These are phyloP conservation scores for Iodosphaeria phyllophila DNA, from an alignment of 2,329 filamentous ascomycete species.

Conservation along the genomic window DNA sequence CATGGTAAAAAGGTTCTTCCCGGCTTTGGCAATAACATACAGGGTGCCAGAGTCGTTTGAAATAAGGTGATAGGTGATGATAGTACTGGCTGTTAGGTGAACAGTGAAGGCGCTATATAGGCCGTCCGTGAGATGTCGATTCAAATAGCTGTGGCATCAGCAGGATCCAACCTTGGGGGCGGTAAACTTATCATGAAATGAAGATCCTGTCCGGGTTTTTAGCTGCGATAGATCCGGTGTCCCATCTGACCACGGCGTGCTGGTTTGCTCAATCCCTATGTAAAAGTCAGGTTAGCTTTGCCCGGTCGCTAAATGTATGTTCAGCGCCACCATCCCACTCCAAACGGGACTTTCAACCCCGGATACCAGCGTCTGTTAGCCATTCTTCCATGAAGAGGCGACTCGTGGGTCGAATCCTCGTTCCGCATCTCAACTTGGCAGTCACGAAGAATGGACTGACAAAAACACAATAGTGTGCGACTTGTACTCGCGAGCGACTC, in stretches of 20 bases:
- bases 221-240: constrained; percentile 36
- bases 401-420: too few species aligned
- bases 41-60: constrained; percentile 17
- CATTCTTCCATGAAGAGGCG: too few species aligned
- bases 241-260: constrained; percentile 41
- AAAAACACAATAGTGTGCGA: too few species aligned
- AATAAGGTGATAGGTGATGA: constrained; percentile 31
- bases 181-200: constrained; percentile 33
- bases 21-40: constrained; percentile 27
- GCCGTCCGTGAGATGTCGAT: constrained; percentile 39
- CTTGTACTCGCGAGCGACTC: too few species aligned
- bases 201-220: constrained; percentile 25
- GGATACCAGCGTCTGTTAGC: too few species aligned
- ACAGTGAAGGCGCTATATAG: constrained; percentile 37
- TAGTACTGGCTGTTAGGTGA: constrained; percentile 11
- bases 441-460: too few species aligned
- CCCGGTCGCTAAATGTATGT: too few species aligned
- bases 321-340: too few species aligned
- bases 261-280: constrained; percentile 27
- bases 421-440: too few species aligned
- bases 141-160: constrained; percentile 41
- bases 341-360: too few species aligned
- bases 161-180: constrained; percentile 37
- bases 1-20: constrained; percentile 24
- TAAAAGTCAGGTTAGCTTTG: too few species aligned